Conservation (phyloP, 441 rosid genomes). For the Capsella rubella region DNA sequence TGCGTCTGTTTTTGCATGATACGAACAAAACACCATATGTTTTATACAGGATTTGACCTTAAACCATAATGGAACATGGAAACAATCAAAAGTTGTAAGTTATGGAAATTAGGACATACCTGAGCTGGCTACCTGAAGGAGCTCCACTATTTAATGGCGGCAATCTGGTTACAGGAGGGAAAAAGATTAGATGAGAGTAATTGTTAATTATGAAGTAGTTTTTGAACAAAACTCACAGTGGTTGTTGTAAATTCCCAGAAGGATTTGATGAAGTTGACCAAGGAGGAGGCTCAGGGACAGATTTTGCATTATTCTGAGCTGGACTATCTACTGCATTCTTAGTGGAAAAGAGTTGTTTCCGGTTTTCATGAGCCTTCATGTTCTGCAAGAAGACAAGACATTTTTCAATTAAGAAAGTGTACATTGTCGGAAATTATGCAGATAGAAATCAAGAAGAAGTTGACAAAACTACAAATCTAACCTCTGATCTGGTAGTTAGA, state of each 20-base stretch:
- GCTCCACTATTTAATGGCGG: conserved; percentile 57
- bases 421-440: background rate
- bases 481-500: conserved; percentile 87
- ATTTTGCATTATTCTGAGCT: conserved; percentile 52
- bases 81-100: conserved; percentile 5
- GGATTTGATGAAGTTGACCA: conserved; percentile 74
- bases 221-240: conserved; percentile 54
- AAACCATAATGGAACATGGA: background rate
- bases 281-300: conserved; percentile 81
- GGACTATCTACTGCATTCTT: conserved; percentile 70
- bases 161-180: conserved; percentile 50
- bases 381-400: conserved; percentile 53
- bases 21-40: conserved; percentile 12
- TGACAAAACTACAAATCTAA: conserved; percentile 31
- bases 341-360: conserved; percentile 79
- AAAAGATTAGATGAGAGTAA: conserved; percentile 35
- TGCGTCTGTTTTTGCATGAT: conserved; percentile 63
- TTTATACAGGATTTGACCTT: conserved; percentile 1
- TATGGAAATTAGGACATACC: conserved; percentile 54
- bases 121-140: conserved; percentile 80
- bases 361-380: conserved; percentile 89
- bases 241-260: conserved; percentile 52
- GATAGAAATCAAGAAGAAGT: background rate
- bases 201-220: conserved; percentile 4
- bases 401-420: background rate